These are phyloP conservation scores for Blastobotrys terrestris DNA, from an alignment of 805 yeast genomes.

Conservation along the genomic window DNA sequence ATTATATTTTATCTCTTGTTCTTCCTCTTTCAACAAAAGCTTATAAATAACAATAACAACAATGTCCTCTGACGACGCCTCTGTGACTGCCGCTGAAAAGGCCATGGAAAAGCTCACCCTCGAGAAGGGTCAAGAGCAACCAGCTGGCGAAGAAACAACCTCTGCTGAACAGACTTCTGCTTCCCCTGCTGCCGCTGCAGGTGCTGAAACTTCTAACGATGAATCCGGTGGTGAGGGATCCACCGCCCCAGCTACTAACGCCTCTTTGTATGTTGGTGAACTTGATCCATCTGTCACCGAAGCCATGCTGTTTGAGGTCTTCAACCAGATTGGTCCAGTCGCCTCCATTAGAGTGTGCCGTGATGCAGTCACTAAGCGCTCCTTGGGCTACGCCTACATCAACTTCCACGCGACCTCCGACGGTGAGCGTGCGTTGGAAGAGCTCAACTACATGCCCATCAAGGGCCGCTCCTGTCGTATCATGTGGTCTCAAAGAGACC, in stretches of 20 bases:
- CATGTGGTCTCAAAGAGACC: slow-evolving; percentile 5
- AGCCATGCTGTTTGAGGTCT: slow-evolving; percentile 38
- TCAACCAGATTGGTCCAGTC: slow-evolving; percentile 40
- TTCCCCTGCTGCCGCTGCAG: slow-evolving; percentile 13
- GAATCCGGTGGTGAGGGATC: slow-evolving; percentile 53
- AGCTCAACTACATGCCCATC: slow-evolving; percentile 6
- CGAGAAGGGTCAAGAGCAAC: slow-evolving; percentile 18
- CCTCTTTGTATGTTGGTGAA: slow-evolving; percentile 55
- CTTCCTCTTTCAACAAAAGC: neutral
- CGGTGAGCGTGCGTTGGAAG: slow-evolving; percentile 9
- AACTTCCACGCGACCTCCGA: slow-evolving; percentile 47
- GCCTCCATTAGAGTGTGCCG: slow-evolving; percentile 56
- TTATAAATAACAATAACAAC: neutral
- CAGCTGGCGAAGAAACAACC: too few species aligned
- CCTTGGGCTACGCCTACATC: slow-evolving; percentile 71
- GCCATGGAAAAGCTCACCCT: slow-evolving; percentile 32
- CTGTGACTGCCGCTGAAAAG: slow-evolving; percentile 32
- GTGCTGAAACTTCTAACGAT: slow-evolving; percentile 41
- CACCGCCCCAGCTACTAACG: neutral
- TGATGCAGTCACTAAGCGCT: slow-evolving; percentile 45
- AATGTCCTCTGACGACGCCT: slow-evolving; percentile 26
- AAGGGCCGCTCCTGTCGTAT: slow-evolving; percentile 7
- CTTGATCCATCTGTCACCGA: slow-evolving; percentile 47
- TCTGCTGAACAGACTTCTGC: slow-evolving; percentile 24
- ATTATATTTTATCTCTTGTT: neutral